Evolutionary conservation across 805 yeast species (phyloP), one percentile per base, ranked within the genome.

Genomic region (Metschnikowia cerradonensis): DNA sequence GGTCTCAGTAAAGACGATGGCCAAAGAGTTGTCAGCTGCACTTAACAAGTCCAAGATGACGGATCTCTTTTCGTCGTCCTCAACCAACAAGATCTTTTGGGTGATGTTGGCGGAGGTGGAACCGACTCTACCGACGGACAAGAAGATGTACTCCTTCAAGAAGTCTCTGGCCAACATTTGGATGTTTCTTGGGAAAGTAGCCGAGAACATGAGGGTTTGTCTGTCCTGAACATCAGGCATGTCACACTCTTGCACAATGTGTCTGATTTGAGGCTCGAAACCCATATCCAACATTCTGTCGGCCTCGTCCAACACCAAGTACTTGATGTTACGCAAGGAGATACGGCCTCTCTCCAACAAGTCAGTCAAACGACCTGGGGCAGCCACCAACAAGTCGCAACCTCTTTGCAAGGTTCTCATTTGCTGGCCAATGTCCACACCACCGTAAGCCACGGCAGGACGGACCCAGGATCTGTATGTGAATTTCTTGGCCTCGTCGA

Each of bases 271-370:
- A 59, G 97, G 97, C 79, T 94, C 99, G 78, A 94, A 94, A 82
- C 99, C 99, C 98, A 94, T 94, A 83, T 94, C 99, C 77, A 94
- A 84, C 99, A 94, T 94, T 80, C 99, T 89, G 77, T 94, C 99
- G 67, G 99, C 99, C 81, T 92, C 99, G 75, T 92, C 99, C 61
- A 94, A 81, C 48, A 94, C 97, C 70, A 94, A 82, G 74, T 89
- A 94, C 72, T 88, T 90, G 74, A 92, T 90, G 74, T 88, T 90
- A 59, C 82, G 79, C 67, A 94, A 80, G 41, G 97, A 90, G 62
- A 94, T 88, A 64, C 83, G 79, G 66, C 97, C 97, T 78, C 97
- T 88, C 77, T 91, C 97, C 60, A 94, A 77, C 73, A 94, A 79
- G 76, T 94, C 99, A 67, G 85, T 91, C 69, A 94, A 81, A 80